These are phyloP conservation scores for Rhipidocladum racemiflorum DNA, from an alignment of 176 grass and related monocot genomes.

Conservation along the genomic window DNA sequence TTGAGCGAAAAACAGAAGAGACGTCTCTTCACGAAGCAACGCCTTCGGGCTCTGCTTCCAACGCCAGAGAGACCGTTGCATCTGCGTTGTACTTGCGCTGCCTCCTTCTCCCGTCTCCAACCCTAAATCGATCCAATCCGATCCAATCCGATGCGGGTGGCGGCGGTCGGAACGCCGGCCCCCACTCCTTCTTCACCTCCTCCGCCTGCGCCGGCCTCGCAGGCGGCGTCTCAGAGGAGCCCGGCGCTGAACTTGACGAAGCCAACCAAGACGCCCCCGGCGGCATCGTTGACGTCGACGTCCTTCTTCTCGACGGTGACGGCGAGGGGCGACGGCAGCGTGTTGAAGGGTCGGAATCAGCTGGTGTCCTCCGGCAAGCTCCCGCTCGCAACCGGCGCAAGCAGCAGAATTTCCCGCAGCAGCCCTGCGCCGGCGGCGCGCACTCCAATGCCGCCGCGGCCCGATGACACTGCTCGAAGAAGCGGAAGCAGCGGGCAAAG, in stretches of 20 bases:
- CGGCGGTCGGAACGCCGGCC: not conserved
- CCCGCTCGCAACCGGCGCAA: conserved; percentile 41
- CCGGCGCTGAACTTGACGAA: conserved; percentile 65
- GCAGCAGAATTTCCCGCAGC: not conserved
- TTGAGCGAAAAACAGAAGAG: too few relatives aligned
- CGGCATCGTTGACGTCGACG: conserved; percentile 41
- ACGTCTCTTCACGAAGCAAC: too few relatives aligned
- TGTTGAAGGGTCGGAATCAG: conserved; percentile 49
- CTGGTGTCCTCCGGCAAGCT: conserved; percentile 55
- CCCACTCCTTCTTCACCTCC: not conserved
- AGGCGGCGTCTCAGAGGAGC: conserved; percentile 1
- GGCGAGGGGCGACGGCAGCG: conserved; percentile 68
- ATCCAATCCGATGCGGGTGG: too few relatives aligned
- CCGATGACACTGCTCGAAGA: conserved; percentile 77
- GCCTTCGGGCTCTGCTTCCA: too few relatives aligned
- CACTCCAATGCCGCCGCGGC: conserved; percentile 15
- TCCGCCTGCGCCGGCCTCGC: not conserved
- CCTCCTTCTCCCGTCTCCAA: too few relatives aligned
- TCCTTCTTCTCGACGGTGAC: conserved; percentile 67
- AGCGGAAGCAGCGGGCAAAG: conserved; percentile 41
- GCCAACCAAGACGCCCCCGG: not conserved
- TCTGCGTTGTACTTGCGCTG: too few relatives aligned
- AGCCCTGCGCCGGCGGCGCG: not conserved
- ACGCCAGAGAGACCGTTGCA: too few relatives aligned
- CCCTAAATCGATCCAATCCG: too few relatives aligned